A percentile compares a stretch with the other conserved stretches of the same genome.
These are phyloP conservation scores for Fusarium gaditjirri DNA, from an alignment of 2,329 filamentous ascomycete species.

Conservation along the genomic window DNA sequence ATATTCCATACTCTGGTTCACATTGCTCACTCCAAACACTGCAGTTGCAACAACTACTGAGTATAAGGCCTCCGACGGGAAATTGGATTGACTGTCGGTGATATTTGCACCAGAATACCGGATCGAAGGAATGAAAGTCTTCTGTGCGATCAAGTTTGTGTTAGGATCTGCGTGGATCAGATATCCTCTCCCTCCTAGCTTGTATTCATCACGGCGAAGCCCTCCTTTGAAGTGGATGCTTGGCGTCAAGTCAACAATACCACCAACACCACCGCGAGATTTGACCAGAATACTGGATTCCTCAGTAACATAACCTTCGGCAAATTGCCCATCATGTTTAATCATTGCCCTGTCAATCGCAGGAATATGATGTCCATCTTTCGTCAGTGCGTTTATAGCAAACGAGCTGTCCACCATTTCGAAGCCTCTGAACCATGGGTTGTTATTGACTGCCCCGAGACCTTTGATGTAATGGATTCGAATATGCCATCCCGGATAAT, in stretches of 20 bases:
- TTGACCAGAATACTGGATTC: background rate
- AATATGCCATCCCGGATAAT: constrained; percentile 50
- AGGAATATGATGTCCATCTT: background rate
- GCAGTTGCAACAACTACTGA: background rate
- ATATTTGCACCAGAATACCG: background rate
- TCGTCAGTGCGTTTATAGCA: background rate
- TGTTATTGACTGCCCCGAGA: background rate
- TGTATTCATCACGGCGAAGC: background rate
- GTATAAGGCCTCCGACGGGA: rapidly evolving
- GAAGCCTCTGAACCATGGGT: background rate
- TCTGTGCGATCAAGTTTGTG: constrained; percentile 24
- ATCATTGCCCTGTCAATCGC: background rate
- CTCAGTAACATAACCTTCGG: background rate
- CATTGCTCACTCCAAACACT: background rate
- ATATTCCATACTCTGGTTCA: background rate
- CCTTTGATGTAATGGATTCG: constrained; percentile 36
- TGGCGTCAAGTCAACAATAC: background rate
- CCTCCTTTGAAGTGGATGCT: rapidly evolving
- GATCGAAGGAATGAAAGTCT: constrained; percentile 21
- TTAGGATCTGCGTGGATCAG: constrained; percentile 23
- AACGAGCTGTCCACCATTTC: constrained; percentile 22
- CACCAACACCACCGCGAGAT: constrained; percentile 15
- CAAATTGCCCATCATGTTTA: background rate
- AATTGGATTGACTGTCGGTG: background rate
- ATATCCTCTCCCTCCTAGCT: background rate